These are phyloP conservation scores for Crucihimalaya himalaica DNA, from an alignment of 345 rosid genomes.

Conservation along the genomic window DNA sequence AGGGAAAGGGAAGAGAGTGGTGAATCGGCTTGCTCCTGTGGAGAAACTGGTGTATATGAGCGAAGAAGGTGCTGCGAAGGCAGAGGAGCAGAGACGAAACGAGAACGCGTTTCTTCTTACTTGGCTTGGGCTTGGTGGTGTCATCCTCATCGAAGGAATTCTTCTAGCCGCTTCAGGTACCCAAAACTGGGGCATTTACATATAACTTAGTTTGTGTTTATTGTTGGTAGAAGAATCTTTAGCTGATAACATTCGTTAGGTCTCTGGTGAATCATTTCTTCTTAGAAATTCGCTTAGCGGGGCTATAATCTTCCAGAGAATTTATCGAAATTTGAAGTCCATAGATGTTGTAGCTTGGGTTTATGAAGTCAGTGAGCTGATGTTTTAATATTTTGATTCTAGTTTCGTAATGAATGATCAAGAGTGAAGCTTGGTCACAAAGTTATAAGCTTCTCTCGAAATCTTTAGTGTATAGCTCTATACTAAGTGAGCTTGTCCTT, in stretches of 20 bases:
- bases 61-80: conserved; percentile 56
- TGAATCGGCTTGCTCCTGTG: conserved; percentile 65
- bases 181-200: background rate
- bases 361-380: background rate
- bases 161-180: conserved; percentile 79
- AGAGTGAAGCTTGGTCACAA: conserved; percentile 7
- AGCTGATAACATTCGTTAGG: background rate
- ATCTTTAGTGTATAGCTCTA: background rate
- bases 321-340: background rate
- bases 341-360: background rate
- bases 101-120: conserved; percentile 89
- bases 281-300: no score
- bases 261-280: no score
- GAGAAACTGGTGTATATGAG: conserved; percentile 60
- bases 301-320: background rate
- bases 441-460: background rate
- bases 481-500: background rate
- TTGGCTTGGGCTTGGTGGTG: conserved; percentile 79
- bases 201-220: background rate
- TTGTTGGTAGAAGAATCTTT: background rate
- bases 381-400: background rate
- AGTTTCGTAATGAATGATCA: background rate
- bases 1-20: conserved; percentile 51
- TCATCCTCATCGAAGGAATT: conserved; percentile 72
- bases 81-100: conserved; percentile 57